A percentile compares a stretch with the other conserved stretches of the same genome.
These are phyloP conservation scores for Wickerhamomyces sp. DNA, from an alignment of 1,139 yeast species.

Conservation along the genomic window DNA sequence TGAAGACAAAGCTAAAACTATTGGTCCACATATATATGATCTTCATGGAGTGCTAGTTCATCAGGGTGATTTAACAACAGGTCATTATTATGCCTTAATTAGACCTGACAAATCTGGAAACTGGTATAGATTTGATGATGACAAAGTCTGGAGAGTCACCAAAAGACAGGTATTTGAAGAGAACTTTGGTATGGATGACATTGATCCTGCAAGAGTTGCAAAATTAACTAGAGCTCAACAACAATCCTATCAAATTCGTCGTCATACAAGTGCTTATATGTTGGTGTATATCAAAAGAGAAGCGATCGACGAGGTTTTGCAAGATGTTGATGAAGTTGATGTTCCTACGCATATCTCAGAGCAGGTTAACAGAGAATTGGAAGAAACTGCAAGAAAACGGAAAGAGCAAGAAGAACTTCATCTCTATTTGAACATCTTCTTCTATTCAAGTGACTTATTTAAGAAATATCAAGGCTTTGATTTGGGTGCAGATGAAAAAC, in stretches of 20 bases:
- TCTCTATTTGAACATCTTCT: slow-evolving; percentile 56
- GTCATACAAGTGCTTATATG: slow-evolving; percentile 96
- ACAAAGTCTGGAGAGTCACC: slow-evolving; percentile 84
- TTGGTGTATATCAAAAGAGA: slow-evolving; percentile 80
- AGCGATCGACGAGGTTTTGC: slow-evolving; percentile 53
- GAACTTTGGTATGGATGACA: slow-evolving; percentile 78
- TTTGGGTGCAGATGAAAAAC: slow-evolving; percentile 53
- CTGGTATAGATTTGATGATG: slow-evolving; percentile 96
- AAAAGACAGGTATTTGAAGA: slow-evolving; percentile 83
- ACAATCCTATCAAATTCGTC: slow-evolving; percentile 57
- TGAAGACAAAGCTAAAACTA: slow-evolving; percentile 39
- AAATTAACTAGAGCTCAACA: slow-evolving; percentile 54
- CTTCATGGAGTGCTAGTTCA: slow-evolving; percentile 94
- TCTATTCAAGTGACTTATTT: slow-evolving; percentile 50
- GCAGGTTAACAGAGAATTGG: slow-evolving; percentile 57
- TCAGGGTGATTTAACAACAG: slow-evolving; percentile 92
- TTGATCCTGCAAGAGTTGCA: slow-evolving; percentile 25
- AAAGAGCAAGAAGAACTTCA: slow-evolving; percentile 76
- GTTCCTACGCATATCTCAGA: slow-evolving; percentile 69
- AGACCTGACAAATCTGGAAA: slow-evolving; percentile 67
- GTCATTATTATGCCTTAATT: slow-evolving; percentile 93
- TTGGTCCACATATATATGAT: slow-evolving; percentile 70
- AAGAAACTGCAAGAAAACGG: slow-evolving; percentile 50
- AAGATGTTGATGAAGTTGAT: slow-evolving; percentile 48
- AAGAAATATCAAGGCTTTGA: slow-evolving; percentile 70